Evolutionary conservation across 208 protist species (phyloP).

Genomic region (Trypanosoma cruzi): DNA sequence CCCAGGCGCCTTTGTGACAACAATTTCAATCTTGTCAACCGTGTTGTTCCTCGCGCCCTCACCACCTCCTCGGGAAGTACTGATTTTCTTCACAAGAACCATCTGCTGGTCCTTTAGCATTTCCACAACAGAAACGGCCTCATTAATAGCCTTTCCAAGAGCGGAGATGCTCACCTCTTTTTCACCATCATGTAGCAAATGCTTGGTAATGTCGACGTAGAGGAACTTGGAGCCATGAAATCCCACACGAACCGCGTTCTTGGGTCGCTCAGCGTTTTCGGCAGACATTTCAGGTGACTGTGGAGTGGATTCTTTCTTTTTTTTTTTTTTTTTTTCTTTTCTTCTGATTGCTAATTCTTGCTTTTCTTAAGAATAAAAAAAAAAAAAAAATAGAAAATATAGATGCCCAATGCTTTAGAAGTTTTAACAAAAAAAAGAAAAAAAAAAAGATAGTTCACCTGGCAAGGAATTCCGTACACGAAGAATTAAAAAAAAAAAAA

Average conservation of each 20-base stretch:
- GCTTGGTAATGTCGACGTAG: conserved; percentile 52
- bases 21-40: conserved; percentile 49
- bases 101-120: conserved; percentile 61
- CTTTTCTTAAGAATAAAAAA: conserved; percentile 14
- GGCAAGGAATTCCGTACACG: background rate
- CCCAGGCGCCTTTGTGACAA: conserved; percentile 37
- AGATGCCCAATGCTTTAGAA: background rate
- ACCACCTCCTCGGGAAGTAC: conserved; percentile 36
- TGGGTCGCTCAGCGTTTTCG: conserved; percentile 31
- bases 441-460: background rate
- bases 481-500: too few relatives aligned
- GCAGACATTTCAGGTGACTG: conserved; percentile 14
- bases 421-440: background rate
- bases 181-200: conserved; percentile 43
- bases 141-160: conserved; percentile 46
- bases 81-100: conserved; percentile 50
- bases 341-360: conserved; percentile 12
- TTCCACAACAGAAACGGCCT: conserved; percentile 50
- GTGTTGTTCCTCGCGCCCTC: conserved; percentile 33
- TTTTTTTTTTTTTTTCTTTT: conserved; percentile 15
- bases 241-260: conserved; percentile 44
- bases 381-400: conserved; percentile 22
- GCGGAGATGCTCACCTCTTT: conserved; percentile 43
- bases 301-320: conserved; percentile 15
- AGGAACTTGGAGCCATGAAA: conserved; percentile 46